Evolutionary conservation across 177 flowering plant species (phyloP), one percentile per base, ranked within the genome.

Genomic region (Vitis hybrid): DNA sequence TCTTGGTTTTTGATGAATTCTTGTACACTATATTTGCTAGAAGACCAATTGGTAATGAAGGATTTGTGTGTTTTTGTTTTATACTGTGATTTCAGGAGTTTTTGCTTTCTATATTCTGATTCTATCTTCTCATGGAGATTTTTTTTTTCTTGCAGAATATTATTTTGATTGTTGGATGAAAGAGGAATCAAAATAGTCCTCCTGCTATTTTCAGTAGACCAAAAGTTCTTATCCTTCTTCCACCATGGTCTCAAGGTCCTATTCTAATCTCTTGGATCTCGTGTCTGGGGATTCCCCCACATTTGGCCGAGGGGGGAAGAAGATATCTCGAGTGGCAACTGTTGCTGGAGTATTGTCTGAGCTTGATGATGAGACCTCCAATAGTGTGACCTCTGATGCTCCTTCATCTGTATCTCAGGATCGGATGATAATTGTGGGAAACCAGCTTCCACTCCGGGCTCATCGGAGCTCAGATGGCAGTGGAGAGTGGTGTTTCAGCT

Each of bases 361-460:
- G 65, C 75, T 90, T 1, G 97, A 94, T 57, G 95, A 92, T 74
- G 97, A 90, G 15, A 86, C 60, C 70, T 56, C 70, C 74, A 81
- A 87, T 39, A 90, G 90, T 70, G 86, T 80, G 51, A 75, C 85
- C 26, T 94, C 98, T 1, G 98, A 94, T 77, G 91, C 86, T 66
- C 91, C 90, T 3, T 94, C 98, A 8, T 89, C 97, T 1, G 33
- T 88, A 51, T 52, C 88, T 10, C 93, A 84, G 71, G 98, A 94
- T 5, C 78, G 97, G 39, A 82, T 92, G 78, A 94, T 94, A 62
- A 88, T 94, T 45, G 98, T 94, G 5, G 98, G 91, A n/a, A 92
- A 94, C 70, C 98, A 94, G 76, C 97, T 94, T 69, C 98, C 98
- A 9, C 79, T 94, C 67, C 82, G 87, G 4, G 90, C 86, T 2